phyloP scores from a whole-genome alignment of 148 eudicot species.

The Salicornia ramosissima region DNA sequence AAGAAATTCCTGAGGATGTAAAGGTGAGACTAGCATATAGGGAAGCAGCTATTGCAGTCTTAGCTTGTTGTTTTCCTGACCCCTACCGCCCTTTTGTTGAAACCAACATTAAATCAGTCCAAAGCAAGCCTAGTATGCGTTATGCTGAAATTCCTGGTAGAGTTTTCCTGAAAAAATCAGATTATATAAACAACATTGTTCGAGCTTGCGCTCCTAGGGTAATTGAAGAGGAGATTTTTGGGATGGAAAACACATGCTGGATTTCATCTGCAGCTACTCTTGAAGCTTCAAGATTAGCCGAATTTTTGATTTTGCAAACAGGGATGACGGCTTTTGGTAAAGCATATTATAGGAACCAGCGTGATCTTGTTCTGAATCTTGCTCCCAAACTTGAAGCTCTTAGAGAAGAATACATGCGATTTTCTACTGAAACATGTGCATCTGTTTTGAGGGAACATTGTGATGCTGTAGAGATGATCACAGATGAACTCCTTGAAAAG shows the following conservation, averaged over 20 bases:
- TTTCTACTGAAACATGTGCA: constrained; percentile 64
- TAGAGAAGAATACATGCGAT: constrained; percentile 84
- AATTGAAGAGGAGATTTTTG: constrained; percentile 87
- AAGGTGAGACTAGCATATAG: constrained; percentile 82
- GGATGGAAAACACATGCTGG: constrained; percentile 85
- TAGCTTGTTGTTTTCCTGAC: constrained; percentile 79
- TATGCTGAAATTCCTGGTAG: constrained; percentile 53
- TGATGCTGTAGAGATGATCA: constrained; percentile 69
- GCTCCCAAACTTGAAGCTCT: constrained; percentile 89
- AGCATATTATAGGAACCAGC: constrained; percentile 64
- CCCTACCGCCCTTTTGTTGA: constrained; percentile 68
- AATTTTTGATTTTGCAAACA: constrained; percentile 65
- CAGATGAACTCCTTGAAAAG: constrained; percentile 70
- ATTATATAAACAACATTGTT: constrained; percentile 65
- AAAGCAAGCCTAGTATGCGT: constrained; percentile 61
- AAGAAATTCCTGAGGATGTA: constrained; percentile 72
- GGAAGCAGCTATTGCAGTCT: constrained; percentile 89
- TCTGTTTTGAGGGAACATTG: constrained; percentile 60
- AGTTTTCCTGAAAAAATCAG: constrained; percentile 58
- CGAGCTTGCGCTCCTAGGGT: constrained; percentile 94
- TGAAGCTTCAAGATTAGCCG: constrained; percentile 73
- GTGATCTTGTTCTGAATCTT: constrained; percentile 83
- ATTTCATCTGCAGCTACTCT: constrained; percentile 74
- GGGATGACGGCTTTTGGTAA: constrained; percentile 97
- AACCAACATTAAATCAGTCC: constrained; percentile 69